phyloP scores from a whole-genome alignment of 768 basidiomycete species.

The Lanmaoa pseudosensibilis region DNA sequence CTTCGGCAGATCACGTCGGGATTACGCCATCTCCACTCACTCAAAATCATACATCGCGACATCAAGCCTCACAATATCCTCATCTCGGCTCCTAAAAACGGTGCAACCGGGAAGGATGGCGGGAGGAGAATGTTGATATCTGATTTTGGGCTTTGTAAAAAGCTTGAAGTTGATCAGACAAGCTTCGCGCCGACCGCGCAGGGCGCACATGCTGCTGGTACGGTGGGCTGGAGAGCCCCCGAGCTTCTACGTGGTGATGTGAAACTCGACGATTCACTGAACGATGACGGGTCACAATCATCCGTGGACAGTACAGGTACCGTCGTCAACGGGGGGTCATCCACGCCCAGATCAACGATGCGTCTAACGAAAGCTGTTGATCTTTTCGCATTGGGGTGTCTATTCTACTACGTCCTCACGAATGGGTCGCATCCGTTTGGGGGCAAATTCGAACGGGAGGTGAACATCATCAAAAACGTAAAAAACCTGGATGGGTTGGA shows the following conservation, averaged over 20 bases:
- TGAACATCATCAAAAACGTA: constrained; percentile 84
- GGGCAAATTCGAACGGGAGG: constrained; percentile 88
- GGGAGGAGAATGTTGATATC: constrained; percentile 86
- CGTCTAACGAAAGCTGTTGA: constrained; percentile 94
- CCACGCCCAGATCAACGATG: constrained; percentile 40
- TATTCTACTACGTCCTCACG: constrained; percentile 92
- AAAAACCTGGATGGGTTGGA: constrained; percentile 72
- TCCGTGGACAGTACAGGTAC: constrained; percentile 66
- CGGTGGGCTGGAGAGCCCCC: constrained; percentile 96
- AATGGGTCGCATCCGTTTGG: constrained; percentile 93
- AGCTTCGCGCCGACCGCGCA: constrained; percentile 92
- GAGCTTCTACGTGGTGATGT: constrained; percentile 95
- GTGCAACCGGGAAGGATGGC: constrained; percentile 39
- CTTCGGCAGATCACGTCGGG: constrained; percentile 85
- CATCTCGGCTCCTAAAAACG: constrained; percentile 67
- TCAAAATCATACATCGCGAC: constrained; percentile 97
- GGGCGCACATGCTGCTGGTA: constrained; percentile 87
- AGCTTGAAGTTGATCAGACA: constrained; percentile 92
- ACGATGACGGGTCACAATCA: constrained; percentile 63
- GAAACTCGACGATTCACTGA: constrained; percentile 74
- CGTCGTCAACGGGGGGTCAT: constrained; percentile 30
- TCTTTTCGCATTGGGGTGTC: constrained; percentile 92
- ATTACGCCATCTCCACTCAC: constrained; percentile 83
- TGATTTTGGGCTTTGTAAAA: constrained; percentile 96
- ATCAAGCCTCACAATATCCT: constrained; percentile 99